phyloP scores from a whole-genome alignment of 148 eudicot species.

The Rhododendron ferrugineum region DNA sequence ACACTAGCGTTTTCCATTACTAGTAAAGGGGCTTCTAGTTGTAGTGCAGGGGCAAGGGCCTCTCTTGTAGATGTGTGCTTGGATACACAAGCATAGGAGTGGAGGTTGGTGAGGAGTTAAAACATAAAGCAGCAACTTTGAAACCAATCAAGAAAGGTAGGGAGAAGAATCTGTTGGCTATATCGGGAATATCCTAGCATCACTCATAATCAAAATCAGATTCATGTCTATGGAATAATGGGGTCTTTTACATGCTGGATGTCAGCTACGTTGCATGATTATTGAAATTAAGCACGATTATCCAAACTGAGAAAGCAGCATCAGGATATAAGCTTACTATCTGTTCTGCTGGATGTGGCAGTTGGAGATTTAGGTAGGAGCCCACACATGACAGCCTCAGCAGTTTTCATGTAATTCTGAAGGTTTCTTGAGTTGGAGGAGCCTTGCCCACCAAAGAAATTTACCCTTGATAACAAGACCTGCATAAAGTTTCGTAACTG shows the following conservation, averaged over 20 bases:
- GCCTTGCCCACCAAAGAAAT: constrained; percentile 61
- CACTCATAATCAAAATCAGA: not conserved
- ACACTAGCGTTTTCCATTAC: not conserved
- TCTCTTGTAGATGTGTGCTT: not conserved
- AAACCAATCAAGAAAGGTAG: not conserved
- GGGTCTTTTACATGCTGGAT: not conserved
- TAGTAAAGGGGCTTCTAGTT: too few relatives aligned
- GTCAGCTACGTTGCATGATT: not conserved
- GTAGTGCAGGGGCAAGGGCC: not conserved
- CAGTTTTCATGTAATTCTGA: constrained; percentile 53
- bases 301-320: not conserved
- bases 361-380: constrained; percentile 80
- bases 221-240: not conserved
- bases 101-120: not conserved
- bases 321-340: constrained; percentile 29
- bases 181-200: not conserved
- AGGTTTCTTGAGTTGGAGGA: constrained; percentile 47
- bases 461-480: constrained; percentile 80
- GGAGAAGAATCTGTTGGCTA: not conserved
- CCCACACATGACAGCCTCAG: constrained; percentile 85
- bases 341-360: constrained; percentile 76
- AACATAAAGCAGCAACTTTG: not conserved
- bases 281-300: not conserved
- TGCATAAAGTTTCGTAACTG: constrained; percentile 17
- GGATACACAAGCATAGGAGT: not conserved